Evolutionary conservation across 495 filamentous ascomycete species (phyloP), one percentile per base, ranked within the genome.

Genomic region (Podospora didyma): DNA sequence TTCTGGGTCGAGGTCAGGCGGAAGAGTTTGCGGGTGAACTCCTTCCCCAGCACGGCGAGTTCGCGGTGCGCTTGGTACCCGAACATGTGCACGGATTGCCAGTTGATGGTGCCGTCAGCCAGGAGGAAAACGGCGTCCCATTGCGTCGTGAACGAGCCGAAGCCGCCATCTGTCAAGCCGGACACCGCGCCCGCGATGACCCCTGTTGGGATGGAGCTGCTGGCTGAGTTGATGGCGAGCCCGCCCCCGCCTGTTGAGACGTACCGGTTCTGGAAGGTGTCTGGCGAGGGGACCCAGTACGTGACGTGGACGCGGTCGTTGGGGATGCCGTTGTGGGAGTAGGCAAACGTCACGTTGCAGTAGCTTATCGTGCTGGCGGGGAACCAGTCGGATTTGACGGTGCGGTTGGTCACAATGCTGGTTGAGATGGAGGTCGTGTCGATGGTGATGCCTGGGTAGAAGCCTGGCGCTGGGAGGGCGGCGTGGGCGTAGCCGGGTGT

Each of bases 151-250:
- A 79, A 79, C 57, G 65, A 65, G 12, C 77, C 78, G 54, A 79
- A 80, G 0, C 78, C 76, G 37, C 74, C 77, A 56, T 79, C 77
- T 2, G 77, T 81, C 5, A 63, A 44, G 5, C 77, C 78, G 7
- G 73, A 62, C 0, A 73, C 78, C 5, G 73, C 76, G n/a, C 75
- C 77, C 53, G 72, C 75, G n/a, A 75, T 72, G 39, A 80, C 59
- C 3, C 75, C 77, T 0, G 60, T 68, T 3, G 75, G 70, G 19
- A 76, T 63, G 9, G 61, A 72, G 4, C 41, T 46, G 3, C 23
- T 53, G 3, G 70, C 76, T 4, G 66, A 71, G 60, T 79, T 78
- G 60, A 82, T 78, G 4, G 77, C 75, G 28, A 70, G 72, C 0
- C 76, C 77, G 5, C 76, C 75, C 20, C 77, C 77, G 17, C 77